phyloP scores from a whole-genome alignment of 2,329 filamentous ascomycete species.

The Cladosporium velox region DNA sequence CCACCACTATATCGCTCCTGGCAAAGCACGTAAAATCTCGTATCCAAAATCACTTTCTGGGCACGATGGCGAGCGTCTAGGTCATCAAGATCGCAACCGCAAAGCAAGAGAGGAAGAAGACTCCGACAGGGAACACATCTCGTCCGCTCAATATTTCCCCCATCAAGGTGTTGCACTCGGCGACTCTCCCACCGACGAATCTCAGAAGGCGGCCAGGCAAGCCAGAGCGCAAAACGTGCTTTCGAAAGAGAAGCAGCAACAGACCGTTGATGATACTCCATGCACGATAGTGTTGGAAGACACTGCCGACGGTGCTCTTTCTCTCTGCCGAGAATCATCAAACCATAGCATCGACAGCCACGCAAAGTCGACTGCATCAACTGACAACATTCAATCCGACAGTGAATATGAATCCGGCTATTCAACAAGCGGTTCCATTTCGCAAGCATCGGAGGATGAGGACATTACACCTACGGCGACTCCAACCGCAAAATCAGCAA shows the following conservation, averaged over 20 bases:
- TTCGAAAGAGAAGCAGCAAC: constrained; percentile 25
- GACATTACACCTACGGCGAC: constrained; percentile 52
- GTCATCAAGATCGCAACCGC: constrained; percentile 20
- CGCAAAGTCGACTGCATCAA: constrained; percentile 42
- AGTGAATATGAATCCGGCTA: constrained; percentile 41
- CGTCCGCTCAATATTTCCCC: constrained; percentile 80
- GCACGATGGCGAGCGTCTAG: constrained; percentile 25
- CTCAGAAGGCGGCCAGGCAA: constrained; percentile 4
- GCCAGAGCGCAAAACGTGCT: constrained; percentile 25
- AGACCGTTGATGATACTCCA: constrained; percentile 55
- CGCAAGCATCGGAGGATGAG: constrained; percentile 57
- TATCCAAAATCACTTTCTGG: constrained; percentile 36
- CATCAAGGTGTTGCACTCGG: constrained; percentile 62
- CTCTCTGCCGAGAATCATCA: constrained; percentile 27
- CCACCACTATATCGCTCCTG: constrained; percentile 54
- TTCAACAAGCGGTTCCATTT: constrained; percentile 48
- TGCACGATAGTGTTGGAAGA: constrained; percentile 63
- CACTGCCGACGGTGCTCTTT: constrained; percentile 61
- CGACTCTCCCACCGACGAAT: constrained; percentile 36
- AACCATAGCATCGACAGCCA: neutral
- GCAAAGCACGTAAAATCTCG: constrained; percentile 47
- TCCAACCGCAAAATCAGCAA: constrained; percentile 31
- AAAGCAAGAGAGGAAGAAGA: constrained; percentile 44
- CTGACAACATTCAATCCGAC: constrained; percentile 39
- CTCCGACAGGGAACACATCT: constrained; percentile 81